Base-by-base conservation (phyloP, 192 early-diverging fungal genomes). In the Oehlia diaphana region DNA sequence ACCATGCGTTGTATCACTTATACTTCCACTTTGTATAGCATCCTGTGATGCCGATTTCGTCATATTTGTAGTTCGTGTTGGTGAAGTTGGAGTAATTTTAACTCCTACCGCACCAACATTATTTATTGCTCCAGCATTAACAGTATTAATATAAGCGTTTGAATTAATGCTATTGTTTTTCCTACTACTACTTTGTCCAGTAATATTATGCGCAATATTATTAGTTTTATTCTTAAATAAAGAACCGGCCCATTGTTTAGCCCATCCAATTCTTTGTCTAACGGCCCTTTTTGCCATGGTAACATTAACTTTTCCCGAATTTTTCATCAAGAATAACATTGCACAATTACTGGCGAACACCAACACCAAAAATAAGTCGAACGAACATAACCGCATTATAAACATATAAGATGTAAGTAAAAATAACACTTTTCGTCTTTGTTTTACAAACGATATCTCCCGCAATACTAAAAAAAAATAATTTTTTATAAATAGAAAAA, bases 261-360 rank as follows among this genome's bases (percentile, higher is more conserved):
- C 87, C 88, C 87, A 88, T 3, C 83, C 84, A 28, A 88, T 84
- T 61, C 87, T 77, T 81, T 88, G 86, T 47, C 82, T 66, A 42
- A 88, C 87, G 14, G 85, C 87, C 50, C 87, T 81, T 80, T 90
- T 90, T 33, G 89, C 89, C 89, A 90, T 87, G 9, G 79, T 84
- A 2, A 88, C 87, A 67, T 90, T 88, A 76, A 90, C 81, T 62
- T 79, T 80, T 33, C 86, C 86, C 10, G 89, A 86, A 72, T 88
- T 88, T 74, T 88, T 88, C 84, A 88, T 87, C 44, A 88, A 69
- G 69, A 84, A 88, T 23, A 90, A 80, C 84, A 90, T 86, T 16
- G 70, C 83, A 70, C 86, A 87, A 72, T 87, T 84, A 73, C 81
- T 83, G 9, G 68, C 78, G 74, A 90, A 85, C 16, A 88, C 61